Conservation (phyloP, 2,329 filamentous ascomycete species). For the Rugonectria rugulosa region DNA sequence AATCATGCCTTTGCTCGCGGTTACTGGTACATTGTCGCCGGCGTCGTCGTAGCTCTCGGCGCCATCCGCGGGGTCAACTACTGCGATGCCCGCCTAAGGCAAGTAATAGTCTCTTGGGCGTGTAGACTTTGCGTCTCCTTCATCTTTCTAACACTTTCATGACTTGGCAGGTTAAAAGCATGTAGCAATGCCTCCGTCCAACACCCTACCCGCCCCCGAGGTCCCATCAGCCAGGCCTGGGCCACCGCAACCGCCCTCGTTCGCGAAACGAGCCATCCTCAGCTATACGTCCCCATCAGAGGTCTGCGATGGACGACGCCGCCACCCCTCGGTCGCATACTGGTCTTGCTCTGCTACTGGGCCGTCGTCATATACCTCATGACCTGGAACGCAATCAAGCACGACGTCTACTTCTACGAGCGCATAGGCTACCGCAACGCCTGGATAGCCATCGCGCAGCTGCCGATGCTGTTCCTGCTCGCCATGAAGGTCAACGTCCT, state of each 20-base stretch:
- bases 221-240: constrained; percentile 57
- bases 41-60: constrained; percentile 53
- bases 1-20: constrained; percentile 61
- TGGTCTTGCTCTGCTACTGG: constrained; percentile 65
- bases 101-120: no score
- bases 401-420: constrained; percentile 67
- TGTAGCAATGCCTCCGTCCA: constrained; percentile 52
- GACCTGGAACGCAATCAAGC: constrained; percentile 54
- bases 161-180: constrained; percentile 52
- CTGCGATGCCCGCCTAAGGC: constrained; percentile 53
- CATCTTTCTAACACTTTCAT: not conserved
- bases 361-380: constrained; percentile 66
- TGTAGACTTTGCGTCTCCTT: not conserved
- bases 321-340: constrained; percentile 62
- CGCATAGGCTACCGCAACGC: constrained; percentile 73
- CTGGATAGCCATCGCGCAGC: constrained; percentile 70
- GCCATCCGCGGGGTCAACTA: constrained; percentile 53
- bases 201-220: constrained; percentile 61
- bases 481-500: constrained; percentile 66
- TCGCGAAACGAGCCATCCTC: constrained; percentile 65
- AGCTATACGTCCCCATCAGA: constrained; percentile 56
- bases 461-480: constrained; percentile 70
- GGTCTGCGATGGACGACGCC: constrained; percentile 64
- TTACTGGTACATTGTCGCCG: constrained; percentile 67
- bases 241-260: constrained; percentile 65